These are phyloP conservation scores for Larix kaempferi DNA, from an alignment of 75 land plant genomes.

Conservation along the genomic window DNA sequence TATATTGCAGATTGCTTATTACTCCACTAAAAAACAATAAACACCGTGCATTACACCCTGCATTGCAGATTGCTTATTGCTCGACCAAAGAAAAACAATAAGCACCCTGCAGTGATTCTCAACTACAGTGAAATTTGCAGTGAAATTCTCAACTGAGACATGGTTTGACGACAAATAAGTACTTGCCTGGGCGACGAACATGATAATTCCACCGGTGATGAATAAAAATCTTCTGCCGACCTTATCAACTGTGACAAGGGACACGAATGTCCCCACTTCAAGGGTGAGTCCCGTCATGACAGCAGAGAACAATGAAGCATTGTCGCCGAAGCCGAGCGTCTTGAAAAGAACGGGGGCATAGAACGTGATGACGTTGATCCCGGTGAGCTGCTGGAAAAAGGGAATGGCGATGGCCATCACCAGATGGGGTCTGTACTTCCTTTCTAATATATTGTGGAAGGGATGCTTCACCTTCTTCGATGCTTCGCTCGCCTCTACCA, in stretches of 20 bases:
- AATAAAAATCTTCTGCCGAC: conserved; percentile 22
- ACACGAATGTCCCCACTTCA: conserved; percentile 18
- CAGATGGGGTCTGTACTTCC: conserved; percentile 56
- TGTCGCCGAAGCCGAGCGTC: conserved; percentile 23
- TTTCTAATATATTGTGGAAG: conserved; percentile 46
- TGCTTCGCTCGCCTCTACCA: conserved; percentile 58
- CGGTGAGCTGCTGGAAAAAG: conserved; percentile 50
- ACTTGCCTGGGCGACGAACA: conserved; percentile 33
- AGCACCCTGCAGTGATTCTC: too few relatives aligned
- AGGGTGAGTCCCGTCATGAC: conserved; percentile 29
- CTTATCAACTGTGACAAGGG: conserved; percentile 25
- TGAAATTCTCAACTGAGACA: too few relatives aligned
- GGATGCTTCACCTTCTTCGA: conserved; percentile 53
- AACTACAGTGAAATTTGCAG: too few relatives aligned
- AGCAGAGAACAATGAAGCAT: conserved; percentile 32
- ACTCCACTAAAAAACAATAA: too few relatives aligned
- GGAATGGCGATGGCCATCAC: conserved; percentile 49
- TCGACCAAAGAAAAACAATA: too few relatives aligned
- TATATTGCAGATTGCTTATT: too few relatives aligned
- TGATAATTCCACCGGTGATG: conserved; percentile 26
- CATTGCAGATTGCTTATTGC: too few relatives aligned
- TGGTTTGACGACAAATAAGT: too few relatives aligned
- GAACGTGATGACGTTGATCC: background rate
- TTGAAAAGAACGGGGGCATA: conserved; percentile 41
- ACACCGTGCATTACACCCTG: too few relatives aligned